Evolutionary conservation across 75 land plant species (phyloP).

Genomic region (Azolla pinnata): DNA sequence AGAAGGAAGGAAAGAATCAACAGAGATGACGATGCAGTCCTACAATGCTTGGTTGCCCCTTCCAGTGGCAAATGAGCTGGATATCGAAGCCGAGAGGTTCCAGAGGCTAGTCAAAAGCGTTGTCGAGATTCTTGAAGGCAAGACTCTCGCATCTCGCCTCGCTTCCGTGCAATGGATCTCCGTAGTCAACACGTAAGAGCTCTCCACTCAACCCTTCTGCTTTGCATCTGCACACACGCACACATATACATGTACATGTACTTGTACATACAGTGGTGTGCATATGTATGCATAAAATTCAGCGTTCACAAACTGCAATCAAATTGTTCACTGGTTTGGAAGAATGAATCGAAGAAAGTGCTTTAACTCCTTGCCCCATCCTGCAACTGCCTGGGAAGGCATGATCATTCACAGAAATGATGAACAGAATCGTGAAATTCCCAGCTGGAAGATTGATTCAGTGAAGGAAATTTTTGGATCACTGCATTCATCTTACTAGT

Average conservation of each 20-base stretch:
- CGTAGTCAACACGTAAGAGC: slow-evolving; percentile 2
- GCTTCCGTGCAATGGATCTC: slow-evolving; percentile 3
- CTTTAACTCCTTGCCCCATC: neutral
- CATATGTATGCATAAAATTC: neutral
- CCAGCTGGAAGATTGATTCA: neutral
- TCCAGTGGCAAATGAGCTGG: neutral
- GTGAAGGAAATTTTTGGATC: neutral
- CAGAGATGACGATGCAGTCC: neutral
- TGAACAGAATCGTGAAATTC: neutral
- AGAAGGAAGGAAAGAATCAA: neutral
- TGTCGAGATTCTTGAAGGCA: neutral
- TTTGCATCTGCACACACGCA: neutral
- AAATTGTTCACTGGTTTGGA: neutral
- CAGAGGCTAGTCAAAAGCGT: slow-evolving; percentile 1
- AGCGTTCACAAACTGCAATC: neutral
- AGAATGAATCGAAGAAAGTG: neutral
- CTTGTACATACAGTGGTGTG: neutral
- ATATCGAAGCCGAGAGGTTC: neutral
- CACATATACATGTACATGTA: neutral
- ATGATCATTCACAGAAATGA: neutral
- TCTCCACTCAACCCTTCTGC: neutral
- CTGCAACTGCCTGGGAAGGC: neutral
- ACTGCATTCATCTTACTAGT: neutral
- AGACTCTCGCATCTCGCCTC: neutral
- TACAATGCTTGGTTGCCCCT: neutral